Percentiles rank a stretch among this genome's conserved stretches.
These are phyloP conservation scores for Otatea glauca DNA, from an alignment of 176 grass and related monocot species.

Conservation along the genomic window DNA sequence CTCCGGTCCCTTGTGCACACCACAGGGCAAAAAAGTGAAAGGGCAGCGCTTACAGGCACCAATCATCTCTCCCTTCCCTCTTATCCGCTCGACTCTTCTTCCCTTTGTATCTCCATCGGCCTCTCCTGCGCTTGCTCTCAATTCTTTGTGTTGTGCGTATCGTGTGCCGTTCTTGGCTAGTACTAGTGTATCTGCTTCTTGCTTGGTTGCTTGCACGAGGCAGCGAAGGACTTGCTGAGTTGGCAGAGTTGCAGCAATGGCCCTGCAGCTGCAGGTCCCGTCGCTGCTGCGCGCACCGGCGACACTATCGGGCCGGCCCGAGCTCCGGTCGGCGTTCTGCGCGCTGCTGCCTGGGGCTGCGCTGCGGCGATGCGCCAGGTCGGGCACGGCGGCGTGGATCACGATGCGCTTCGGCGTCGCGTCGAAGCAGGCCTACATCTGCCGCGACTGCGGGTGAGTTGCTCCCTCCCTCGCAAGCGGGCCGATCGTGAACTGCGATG, in stretches of 20 bases:
- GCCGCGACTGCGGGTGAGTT: conserved; percentile 92
- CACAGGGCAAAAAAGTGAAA: conserved; percentile 11
- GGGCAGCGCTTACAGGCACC: conserved; percentile 16
- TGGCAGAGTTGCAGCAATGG: conserved; percentile 45
- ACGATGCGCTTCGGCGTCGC: conserved; percentile 63
- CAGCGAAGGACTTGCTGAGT: neutral
- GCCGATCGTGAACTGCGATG: neutral
- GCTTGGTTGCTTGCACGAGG: neutral
- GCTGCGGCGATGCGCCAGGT: conserved; percentile 10
- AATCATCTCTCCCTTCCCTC: conserved; percentile 12
- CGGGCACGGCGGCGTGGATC: conserved; percentile 51
- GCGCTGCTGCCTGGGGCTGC: conserved; percentile 48
- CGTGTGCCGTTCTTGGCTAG: neutral
- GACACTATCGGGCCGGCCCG: conserved; percentile 25
- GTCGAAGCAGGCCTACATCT: conserved; percentile 86
- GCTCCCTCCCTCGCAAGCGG: no score
- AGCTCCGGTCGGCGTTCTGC: conserved; percentile 54
- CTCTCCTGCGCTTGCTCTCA: neutral
- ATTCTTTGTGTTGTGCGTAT: neutral
- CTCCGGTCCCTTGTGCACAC: neutral
- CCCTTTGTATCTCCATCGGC: neutral
- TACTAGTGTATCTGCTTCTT: no score
- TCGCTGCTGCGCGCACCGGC: conserved; percentile 47
- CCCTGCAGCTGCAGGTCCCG: conserved; percentile 63
- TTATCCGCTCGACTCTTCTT: conserved; percentile 41